Conservation (phyloP, 2,329 filamentous ascomycete genomes). For the Emmonsiellopsis sp. region DNA sequence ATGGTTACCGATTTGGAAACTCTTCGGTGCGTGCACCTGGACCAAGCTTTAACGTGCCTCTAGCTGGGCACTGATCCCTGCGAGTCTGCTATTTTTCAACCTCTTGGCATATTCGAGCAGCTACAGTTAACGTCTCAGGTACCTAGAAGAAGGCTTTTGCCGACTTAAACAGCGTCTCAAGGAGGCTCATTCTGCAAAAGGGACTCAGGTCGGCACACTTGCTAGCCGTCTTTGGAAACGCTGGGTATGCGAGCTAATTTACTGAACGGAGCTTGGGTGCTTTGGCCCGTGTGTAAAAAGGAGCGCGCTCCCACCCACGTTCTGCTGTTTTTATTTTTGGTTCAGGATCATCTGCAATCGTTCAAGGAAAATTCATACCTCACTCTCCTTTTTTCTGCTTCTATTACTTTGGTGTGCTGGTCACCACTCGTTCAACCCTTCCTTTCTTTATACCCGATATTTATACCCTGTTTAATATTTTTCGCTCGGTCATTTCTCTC, state of each 20-base stretch:
- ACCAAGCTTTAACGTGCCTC: slow-evolving; percentile 6
- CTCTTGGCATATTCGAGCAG: slow-evolving; percentile 6
- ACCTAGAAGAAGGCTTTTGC: slow-evolving; percentile 1
- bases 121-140: slow-evolving; percentile 12
- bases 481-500: slow-evolving; percentile 5
- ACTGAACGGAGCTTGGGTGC: background rate
- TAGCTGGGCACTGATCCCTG: background rate
- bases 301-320: background rate
- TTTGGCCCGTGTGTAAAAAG: background rate
- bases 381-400: slow-evolving; percentile 8
- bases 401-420: slow-evolving; percentile 11
- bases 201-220: background rate
- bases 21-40: background rate
- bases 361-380: slow-evolving; percentile 5
- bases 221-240: slow-evolving; percentile 1
- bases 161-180: slow-evolving; percentile 8
- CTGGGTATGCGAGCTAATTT: background rate
- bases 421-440: slow-evolving; percentile 10
- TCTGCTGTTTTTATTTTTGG: background rate
- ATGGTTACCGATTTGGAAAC: background rate
- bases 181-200: background rate
- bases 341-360: slow-evolving; percentile 1
- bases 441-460: background rate
- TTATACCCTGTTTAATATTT: slow-evolving; percentile 7
- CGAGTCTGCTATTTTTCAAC: background rate